These are phyloP conservation scores for Ceratobasidium sp. DNA, from an alignment of 1,284 basidiomycete species.

Conservation along the genomic window DNA sequence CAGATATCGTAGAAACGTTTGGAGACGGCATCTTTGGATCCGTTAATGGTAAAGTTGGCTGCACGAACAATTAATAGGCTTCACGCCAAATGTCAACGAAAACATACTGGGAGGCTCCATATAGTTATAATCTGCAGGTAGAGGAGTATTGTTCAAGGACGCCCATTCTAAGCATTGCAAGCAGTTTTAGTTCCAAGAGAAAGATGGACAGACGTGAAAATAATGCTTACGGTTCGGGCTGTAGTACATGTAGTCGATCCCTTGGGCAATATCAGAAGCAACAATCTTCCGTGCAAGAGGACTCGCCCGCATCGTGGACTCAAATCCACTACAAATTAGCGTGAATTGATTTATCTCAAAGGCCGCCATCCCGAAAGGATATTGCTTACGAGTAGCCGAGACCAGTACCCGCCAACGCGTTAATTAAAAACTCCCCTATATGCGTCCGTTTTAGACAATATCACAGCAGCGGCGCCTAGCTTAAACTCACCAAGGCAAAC, in stretches of 20 bases:
- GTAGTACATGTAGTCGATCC: constrained; percentile 33
- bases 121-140: constrained; percentile 65
- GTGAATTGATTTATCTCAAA: constrained; percentile 46
- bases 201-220: too few species aligned
- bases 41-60: constrained; percentile 5
- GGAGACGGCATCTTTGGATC: constrained; percentile 11
- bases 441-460: constrained; percentile 59
- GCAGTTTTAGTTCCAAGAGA: too few species aligned
- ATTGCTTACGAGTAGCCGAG: constrained; percentile 66
- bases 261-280: constrained; percentile 25
- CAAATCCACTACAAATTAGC: constrained; percentile 58
- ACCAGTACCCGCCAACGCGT: constrained; percentile 62
- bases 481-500: constrained; percentile 40
- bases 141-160: constrained; percentile 67
- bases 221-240: constrained; percentile 56
- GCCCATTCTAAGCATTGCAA: constrained; percentile 57
- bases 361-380: constrained; percentile 52
- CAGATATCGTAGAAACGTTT: constrained; percentile 55
- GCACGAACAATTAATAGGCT: neutral
- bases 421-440: constrained; percentile 52
- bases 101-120: constrained; percentile 60
- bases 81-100: too few species aligned
- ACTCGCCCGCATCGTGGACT: constrained; percentile 64
- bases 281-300: constrained; percentile 40
- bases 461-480: too few species aligned